Evolutionary conservation across 2,329 filamentous ascomycete species (phyloP).

Genomic region (Xylaria multiplex): DNA sequence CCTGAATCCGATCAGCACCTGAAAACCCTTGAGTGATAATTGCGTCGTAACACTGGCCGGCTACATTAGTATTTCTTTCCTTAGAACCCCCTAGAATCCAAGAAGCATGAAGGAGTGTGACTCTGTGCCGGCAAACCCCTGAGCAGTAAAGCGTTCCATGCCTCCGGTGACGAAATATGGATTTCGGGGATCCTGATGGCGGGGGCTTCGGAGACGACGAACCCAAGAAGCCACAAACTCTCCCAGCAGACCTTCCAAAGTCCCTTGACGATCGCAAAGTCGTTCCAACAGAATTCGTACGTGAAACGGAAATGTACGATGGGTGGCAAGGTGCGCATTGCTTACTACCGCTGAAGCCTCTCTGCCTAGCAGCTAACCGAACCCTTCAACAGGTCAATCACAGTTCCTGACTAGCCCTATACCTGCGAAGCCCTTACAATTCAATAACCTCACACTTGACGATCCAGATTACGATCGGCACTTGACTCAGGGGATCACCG

Average conservation of each 20-base stretch:
- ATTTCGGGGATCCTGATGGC: conserved; percentile 63
- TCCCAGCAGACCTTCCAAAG: conserved; percentile 88
- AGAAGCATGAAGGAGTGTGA: conserved; percentile 41
- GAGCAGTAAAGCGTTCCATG: conserved; percentile 42
- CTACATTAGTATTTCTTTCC: background rate
- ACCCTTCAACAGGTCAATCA: conserved; percentile 76
- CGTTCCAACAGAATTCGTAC: conserved; percentile 71
- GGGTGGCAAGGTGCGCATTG: conserved; percentile 85
- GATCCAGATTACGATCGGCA: conserved; percentile 79
- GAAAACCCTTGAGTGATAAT: conserved; percentile 10
- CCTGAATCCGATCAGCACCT: background rate
- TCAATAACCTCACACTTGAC: conserved; percentile 83
- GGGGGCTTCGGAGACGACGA: conserved; percentile 56
- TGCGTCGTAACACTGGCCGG: background rate
- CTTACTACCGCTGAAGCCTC: conserved; percentile 32
- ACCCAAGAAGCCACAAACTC: conserved; percentile 58
- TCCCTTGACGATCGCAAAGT: conserved; percentile 88
- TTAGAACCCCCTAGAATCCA: conserved; percentile 13
- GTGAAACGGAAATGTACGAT: conserved; percentile 97
- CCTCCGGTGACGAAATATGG: conserved; percentile 61
- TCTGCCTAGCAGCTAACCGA: conserved; percentile 35
- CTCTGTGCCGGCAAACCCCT: conserved; percentile 38
- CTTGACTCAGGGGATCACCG: conserved; percentile 65
- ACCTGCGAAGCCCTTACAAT: conserved; percentile 83
- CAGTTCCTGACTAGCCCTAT: conserved; percentile 92